Evolutionary conservation across 257 asterid species (phyloP), one percentile per base, ranked within the genome.

Genomic region (Orobanche coerulescens): DNA sequence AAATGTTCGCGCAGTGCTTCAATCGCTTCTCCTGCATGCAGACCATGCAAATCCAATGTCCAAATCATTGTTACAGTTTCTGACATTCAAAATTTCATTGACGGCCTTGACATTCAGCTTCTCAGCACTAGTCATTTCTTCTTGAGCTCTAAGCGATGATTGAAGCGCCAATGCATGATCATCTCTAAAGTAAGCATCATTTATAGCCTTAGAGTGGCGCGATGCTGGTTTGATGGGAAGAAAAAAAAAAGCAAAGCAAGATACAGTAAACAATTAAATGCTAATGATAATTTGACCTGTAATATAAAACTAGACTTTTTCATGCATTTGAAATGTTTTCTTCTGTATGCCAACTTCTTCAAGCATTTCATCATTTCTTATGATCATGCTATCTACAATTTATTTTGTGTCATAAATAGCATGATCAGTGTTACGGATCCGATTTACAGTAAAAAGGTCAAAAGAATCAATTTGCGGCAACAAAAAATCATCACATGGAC

Each of bases 41-140:
- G 94, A 68, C 98, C 98, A 78, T 92, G 98, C 73, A 92, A 79
- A 73, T 92, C 98, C 77, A 92, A 56, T 61, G 85, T 84, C 94
- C 95, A 28, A 15, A 71, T 92, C 95, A 75, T 84, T 92, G 55
- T 75, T 66, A 56, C 62, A 18, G 64, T 92, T 92, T 78, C 86
- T 82, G 59, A 75, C 14, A 14, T 65, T 68, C 72, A 92, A 63
- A 58, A 92, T 92, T 65, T 84, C 91, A 71, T 62, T 79, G 58
- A 96, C 96, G 24, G 98, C 98, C 77, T 84, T 69, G 62, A 81
- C 65, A 79, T 92, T 86, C 26, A 92, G 83, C 70, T 77, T 79
- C 67, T 82, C 75, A 18, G 95, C 88, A 73, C 73, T 77, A 71
- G 33, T 62, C 96, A 96, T 78, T 70, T 84, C 94, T 68, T 86